Percentiles rank a stretch among this genome's conserved stretches.
phyloP scores from a whole-genome alignment of 176 grass and related monocot species.

The Leersia perrieri region DNA sequence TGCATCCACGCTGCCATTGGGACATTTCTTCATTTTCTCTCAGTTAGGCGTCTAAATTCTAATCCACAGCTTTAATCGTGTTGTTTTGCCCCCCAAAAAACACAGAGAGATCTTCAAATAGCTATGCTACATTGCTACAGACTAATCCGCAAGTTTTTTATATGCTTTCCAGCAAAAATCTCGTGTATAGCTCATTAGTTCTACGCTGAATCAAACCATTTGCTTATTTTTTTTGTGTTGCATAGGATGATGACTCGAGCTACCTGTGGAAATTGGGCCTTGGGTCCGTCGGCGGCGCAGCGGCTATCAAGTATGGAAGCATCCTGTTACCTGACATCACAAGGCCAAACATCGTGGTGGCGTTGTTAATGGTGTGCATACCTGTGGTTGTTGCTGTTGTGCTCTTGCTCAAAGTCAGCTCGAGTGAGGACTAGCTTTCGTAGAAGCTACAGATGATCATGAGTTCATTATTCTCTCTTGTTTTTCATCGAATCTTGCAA shows the following conservation, averaged over 20 bases:
- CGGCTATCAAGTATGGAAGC: constrained; percentile 82
- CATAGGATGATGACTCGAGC: constrained; percentile 55
- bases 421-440: neutral
- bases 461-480: neutral
- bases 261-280: constrained; percentile 66
- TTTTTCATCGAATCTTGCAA: neutral
- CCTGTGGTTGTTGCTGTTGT: constrained; percentile 55
- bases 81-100: no score
- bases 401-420: constrained; percentile 62
- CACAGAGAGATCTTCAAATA: no score
- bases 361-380: constrained; percentile 69
- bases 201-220: neutral
- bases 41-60: no score
- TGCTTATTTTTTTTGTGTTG: neutral
- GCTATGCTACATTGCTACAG: no score
- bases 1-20: no score
- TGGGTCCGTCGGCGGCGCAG: constrained; percentile 67
- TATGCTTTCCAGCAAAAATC: neutral
- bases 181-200: no score
- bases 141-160: neutral
- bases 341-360: constrained; percentile 66
- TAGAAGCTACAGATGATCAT: neutral
- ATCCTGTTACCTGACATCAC: constrained; percentile 73
- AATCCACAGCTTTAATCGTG: no score
- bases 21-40: no score